A percentile compares a stretch with the other conserved stretches of the same genome.
Conservation (phyloP, 306 rosid species). For the Cucumis melo region DNA sequence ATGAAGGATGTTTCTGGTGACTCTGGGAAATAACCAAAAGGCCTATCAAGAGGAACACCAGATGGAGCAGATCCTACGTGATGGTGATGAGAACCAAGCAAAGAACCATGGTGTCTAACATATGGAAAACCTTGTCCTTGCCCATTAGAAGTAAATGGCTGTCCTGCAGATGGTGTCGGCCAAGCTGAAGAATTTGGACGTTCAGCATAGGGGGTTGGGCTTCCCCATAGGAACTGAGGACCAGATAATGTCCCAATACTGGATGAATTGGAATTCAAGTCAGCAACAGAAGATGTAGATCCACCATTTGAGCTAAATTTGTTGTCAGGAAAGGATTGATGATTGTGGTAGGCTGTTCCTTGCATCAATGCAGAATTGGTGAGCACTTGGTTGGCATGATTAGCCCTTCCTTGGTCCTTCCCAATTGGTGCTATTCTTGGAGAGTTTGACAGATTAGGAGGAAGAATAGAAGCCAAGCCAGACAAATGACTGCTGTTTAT, state of each 20-base stretch:
- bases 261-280: slow-evolving; percentile 41
- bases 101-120: slow-evolving; percentile 35
- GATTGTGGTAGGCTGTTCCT: slow-evolving; percentile 48
- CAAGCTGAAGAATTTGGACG: slow-evolving; percentile 52
- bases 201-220: slow-evolving; percentile 56
- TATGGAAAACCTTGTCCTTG: slow-evolving; percentile 64
- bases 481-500: slow-evolving; percentile 49
- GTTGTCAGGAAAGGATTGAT: slow-evolving; percentile 56
- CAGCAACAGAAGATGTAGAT: slow-evolving; percentile 44
- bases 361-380: slow-evolving; percentile 29
- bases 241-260: slow-evolving; percentile 71
- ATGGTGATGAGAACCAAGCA: slow-evolving; percentile 46
- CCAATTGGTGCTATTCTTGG: slow-evolving; percentile 82
- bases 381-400: slow-evolving; percentile 34
- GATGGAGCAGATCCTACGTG: slow-evolving; percentile 95
- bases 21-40: slow-evolving; percentile 65
- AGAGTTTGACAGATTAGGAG: slow-evolving; percentile 47
- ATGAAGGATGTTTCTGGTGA: slow-evolving; percentile 67
- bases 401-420: slow-evolving; percentile 66
- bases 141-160: slow-evolving; percentile 47
- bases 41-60: slow-evolving; percentile 59
- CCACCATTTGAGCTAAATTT: slow-evolving; percentile 50
- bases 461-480: slow-evolving; percentile 80
- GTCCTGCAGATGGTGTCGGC: slow-evolving; percentile 53
- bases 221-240: slow-evolving; percentile 97